Evolutionary conservation across 1,284 basidiomycete species (phyloP).

Genomic region (Tetrapyrgos nigripes): DNA sequence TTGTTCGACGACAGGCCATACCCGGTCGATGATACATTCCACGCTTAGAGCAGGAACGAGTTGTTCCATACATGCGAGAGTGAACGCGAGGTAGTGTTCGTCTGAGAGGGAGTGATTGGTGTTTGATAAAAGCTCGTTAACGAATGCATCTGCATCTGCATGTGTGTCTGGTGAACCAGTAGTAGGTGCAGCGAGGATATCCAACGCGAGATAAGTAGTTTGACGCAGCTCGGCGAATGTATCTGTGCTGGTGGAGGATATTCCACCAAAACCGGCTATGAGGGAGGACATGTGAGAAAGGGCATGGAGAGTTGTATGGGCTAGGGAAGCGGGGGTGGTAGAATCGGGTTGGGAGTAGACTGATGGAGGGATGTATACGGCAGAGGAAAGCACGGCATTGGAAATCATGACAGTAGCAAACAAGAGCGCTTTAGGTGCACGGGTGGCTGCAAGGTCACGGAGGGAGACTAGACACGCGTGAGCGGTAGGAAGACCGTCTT

Average conservation of each 20-base stretch:
- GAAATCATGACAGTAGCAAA: conserved; percentile 74
- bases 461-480: conserved; percentile 49
- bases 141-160: conserved; percentile 24
- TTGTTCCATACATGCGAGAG: conserved; percentile 73
- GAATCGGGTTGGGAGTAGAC: conserved; percentile 14
- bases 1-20: conserved; percentile 67
- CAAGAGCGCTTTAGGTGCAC: conserved; percentile 67
- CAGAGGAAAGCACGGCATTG: conserved; percentile 62
- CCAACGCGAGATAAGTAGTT: conserved; percentile 74
- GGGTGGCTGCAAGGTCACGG: conserved; percentile 18
- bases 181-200: conserved; percentile 59
- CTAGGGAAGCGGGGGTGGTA: conserved; percentile 47
- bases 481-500: conserved; percentile 51
- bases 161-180: conserved; percentile 46
- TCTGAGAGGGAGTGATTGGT: conserved; percentile 24
- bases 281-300: conserved; percentile 73
- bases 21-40: conserved; percentile 51
- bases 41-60: conserved; percentile 63
- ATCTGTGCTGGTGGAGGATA: conserved; percentile 52
- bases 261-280: conserved; percentile 76
- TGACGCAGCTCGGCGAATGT: conserved; percentile 72
- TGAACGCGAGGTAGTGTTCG: conserved; percentile 62
- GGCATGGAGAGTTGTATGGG: conserved; percentile 55
- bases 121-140: neutral
- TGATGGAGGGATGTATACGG: conserved; percentile 55